phyloP scores from a whole-genome alignment of 2,329 filamentous ascomycete species.

The Epichloe sibirici region DNA sequence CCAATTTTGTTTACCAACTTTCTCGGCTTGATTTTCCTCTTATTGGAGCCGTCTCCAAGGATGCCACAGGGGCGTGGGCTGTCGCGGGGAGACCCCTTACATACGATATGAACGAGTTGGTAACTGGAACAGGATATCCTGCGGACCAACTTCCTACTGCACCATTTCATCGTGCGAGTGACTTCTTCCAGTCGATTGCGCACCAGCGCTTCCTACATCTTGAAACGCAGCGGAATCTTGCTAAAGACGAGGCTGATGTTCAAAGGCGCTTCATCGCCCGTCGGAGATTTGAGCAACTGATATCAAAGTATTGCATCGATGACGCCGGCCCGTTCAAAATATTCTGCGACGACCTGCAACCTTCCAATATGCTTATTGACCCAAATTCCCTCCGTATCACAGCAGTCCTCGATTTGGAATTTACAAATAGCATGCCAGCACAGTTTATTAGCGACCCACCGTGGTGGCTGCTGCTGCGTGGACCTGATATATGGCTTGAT shows the following conservation, averaged over 20 bases:
- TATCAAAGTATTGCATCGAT: constrained; percentile 16
- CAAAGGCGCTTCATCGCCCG: constrained; percentile 21
- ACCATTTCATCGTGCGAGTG: constrained; percentile 18
- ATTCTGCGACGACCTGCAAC: constrained; percentile 27
- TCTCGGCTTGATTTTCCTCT: constrained; percentile 17
- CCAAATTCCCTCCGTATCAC: constrained; percentile 22
- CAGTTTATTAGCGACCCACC: constrained; percentile 26
- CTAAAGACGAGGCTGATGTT: constrained; percentile 15
- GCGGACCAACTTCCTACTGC: constrained; percentile 15
- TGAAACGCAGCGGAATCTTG: constrained; percentile 20
- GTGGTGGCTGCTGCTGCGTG: constrained; percentile 25
- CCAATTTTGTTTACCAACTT: constrained; percentile 16
- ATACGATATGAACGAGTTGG: constrained; percentile 28
- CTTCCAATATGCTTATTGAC: constrained; percentile 26
- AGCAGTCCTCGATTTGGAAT: constrained; percentile 28
- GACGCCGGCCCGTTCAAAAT: constrained; percentile 23
- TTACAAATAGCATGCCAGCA: constrained; percentile 27
- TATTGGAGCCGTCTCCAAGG: constrained; percentile 23
- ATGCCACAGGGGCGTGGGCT: constrained; percentile 13
- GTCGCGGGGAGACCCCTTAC: constrained; percentile 24
- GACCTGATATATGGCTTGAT: constrained; percentile 14
- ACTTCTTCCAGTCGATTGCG: constrained; percentile 19
- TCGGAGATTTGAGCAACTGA: constrained; percentile 19
- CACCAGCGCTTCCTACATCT: constrained; percentile 16
- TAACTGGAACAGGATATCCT: constrained; percentile 19